Evolutionary conservation across 2,329 filamentous ascomycete genomes (phyloP), one percentile per base, ranked within the genome.

Genomic region (Cercospora citrullina): DNA sequence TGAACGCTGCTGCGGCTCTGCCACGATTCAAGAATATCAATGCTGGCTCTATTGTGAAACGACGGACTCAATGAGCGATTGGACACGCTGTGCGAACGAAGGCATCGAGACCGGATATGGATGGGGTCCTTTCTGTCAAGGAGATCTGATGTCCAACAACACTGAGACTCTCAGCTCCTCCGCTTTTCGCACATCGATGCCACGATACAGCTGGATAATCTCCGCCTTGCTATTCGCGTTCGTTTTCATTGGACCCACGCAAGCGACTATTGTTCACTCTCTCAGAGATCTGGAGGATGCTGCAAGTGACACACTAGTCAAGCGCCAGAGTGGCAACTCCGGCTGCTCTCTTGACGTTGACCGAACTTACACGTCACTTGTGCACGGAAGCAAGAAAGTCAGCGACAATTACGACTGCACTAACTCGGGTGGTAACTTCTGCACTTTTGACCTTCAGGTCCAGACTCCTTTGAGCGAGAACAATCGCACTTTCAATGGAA

Each of bases 401-500:
- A 64, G 31, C 6, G 23, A 26, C 18, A 48, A 9, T 8, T 63
- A 12, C 16, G 39, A 63, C 36, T 63, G 60, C 36, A 21, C n/a
- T 9, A 63, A 63, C 14, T n/a, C 28, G 4, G 60, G 18, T 8
- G 42, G 26, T 30, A 8, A 18, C 23, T 51, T 51, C 42, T 63
- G 60, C 36, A 6, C 60, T 21, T 51, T 63, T 16, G 60, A 63
- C 2, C 39, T 51, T 4, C 16, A n/a, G 10, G 64, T 70, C 1
- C 28, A 60, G 5, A 68, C 69, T 12, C 39, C 42, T 16, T 57
- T 70, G 18, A 28, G 16, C 4, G 60, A 55, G 6, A 69, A 66
- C 67, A 71, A 71, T 16, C 67, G 67, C 5, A 69, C 69, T 3
- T 39, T 71, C 33, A 69, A 71, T 23, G 67, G 57, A 12, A 64